Base-by-base conservation (phyloP, 371 early-diverging fungal species). In the Sporodiniella umbellata region DNA sequence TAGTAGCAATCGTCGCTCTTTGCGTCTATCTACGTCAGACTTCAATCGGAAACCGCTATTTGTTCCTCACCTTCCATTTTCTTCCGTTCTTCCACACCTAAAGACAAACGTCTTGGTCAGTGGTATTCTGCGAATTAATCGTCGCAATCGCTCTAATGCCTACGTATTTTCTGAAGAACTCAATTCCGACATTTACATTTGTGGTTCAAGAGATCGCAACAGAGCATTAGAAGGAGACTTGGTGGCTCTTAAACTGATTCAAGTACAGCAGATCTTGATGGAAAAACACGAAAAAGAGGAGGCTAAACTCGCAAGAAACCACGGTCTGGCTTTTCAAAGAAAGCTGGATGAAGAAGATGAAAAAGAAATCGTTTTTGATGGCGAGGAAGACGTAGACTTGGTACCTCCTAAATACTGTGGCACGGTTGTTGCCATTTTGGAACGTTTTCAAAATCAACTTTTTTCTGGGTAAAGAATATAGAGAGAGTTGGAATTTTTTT, bases 201-300 rank as follows among this genome's bases (percentile, higher is more conserved):
- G 81, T 43, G 92, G 92, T 12, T 80, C 83, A 35, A 68, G 72
- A 33, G 75, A 79, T 42, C 86, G 93, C 17, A 95, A 95, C 66
- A 85, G 95, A 23, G 93, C 94, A 0, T 60, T 94, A 26, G 89
- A 91, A 38, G 92, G 92, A 10, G 95, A 95, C 57, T 56, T 80
- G n/a, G 95, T 95, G 12, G 88, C 85, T 8, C 70, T 95, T 17
- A 72, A 76, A 49, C 57, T 93, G 19, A 72, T 95, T 21, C 80
- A 80, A 31, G 84, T 81, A 0, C 78, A 78, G 1, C 86, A 83
- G 40, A 66, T 86, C 42, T 57, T 73, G 55, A 38, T 53, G 17
- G 76, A 79, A 35, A 83, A 81, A 64, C 59, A 62, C 28, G 74
- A 72, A 45, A 77, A 72, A 42, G 75, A 81, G 56, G 71, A 72